These are phyloP conservation scores for Rhodamnia argentea DNA, from an alignment of 345 rosid species.

Conservation along the genomic window DNA sequence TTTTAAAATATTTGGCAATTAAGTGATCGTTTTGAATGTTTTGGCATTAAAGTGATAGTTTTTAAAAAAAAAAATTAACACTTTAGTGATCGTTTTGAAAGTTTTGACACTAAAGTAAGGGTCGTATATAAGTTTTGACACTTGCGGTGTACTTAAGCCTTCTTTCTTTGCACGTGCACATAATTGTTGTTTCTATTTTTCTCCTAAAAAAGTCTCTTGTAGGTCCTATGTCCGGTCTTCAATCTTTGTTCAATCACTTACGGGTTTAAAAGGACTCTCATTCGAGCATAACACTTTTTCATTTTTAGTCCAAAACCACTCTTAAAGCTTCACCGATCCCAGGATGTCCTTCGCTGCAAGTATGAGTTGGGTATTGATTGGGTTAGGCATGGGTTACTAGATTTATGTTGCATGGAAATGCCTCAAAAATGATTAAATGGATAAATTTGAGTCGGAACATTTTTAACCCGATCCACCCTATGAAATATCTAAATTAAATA, in stretches of 20 bases:
- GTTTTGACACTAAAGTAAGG: too few relatives aligned
- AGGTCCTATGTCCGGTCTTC: background rate
- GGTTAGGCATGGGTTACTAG: background rate
- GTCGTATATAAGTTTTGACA: too few relatives aligned
- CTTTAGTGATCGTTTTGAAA: too few relatives aligned
- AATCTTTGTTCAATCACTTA: background rate
- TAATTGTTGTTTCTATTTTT: background rate
- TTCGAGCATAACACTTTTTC: background rate
- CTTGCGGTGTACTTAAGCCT: too few relatives aligned
- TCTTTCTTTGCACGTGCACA: background rate
- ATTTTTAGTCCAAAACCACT: background rate
- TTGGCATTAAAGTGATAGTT: too few relatives aligned
- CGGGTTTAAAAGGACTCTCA: background rate
- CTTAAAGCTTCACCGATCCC: background rate
- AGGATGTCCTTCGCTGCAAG: background rate
- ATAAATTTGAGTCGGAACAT: background rate
- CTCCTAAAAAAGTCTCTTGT: background rate
- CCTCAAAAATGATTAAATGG: background rate
- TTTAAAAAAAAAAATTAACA: too few relatives aligned
- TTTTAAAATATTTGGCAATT: too few relatives aligned
- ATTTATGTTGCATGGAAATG: background rate
- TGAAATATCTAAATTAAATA: background rate
- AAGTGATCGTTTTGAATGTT: too few relatives aligned
- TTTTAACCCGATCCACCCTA: background rate
- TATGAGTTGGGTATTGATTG: background rate